Evolutionary conservation across 371 early-diverging fungal species (phyloP), one percentile per base, ranked within the genome.

Genomic region (Lichtheimia ornata): DNA sequence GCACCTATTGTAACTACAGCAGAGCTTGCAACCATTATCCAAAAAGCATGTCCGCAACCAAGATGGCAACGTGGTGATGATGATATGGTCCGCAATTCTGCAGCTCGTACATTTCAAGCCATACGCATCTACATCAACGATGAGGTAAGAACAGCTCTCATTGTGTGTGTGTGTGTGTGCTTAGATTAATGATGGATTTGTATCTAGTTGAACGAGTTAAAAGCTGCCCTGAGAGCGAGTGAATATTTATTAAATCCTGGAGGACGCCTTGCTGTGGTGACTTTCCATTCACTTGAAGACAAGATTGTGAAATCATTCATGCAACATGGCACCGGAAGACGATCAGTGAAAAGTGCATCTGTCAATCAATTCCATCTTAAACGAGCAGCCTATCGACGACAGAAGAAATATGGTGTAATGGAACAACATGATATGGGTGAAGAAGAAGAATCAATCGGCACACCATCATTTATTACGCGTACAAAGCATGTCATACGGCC

Each of bases 231-330:
- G 11, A 55, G 66, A 0, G 67, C 82, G 1, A 86, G 88, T 17
- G 84, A 83, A 60, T 61, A 69, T 22, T 66, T 89, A 2, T 70
- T 91, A 2, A 58, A 64, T 5, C 85, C 88, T 0, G 67, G 70
- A 15, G 90, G 88, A 2, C 69, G 77, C 9, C 66, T 88, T 18
- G 87, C 79, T 0, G 82, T 76, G 11, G 86, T 91, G 5, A 86
- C 90, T 1, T 91, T 90, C 55, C 93, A 93, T 61, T 88, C 89
- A 0, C 71, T 91, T 9, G 91, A 93, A 63, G 93, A 93, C 62
- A 52, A 85, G 42, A 75, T 90, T 14, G 88, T 82, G 20, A 93
- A 93, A 63, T 69, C 77, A 27, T 86, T 84, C 45, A 64, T 93
- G 51, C 62, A 82, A 24, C 71, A 74, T 47, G 67, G 76, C 51